Percentiles rank a stretch among this genome's conserved stretches.
Evolutionary conservation across 192 early-diverging fungal species (phyloP).

Genomic region (Gryganskiella cystojenkinii): DNA sequence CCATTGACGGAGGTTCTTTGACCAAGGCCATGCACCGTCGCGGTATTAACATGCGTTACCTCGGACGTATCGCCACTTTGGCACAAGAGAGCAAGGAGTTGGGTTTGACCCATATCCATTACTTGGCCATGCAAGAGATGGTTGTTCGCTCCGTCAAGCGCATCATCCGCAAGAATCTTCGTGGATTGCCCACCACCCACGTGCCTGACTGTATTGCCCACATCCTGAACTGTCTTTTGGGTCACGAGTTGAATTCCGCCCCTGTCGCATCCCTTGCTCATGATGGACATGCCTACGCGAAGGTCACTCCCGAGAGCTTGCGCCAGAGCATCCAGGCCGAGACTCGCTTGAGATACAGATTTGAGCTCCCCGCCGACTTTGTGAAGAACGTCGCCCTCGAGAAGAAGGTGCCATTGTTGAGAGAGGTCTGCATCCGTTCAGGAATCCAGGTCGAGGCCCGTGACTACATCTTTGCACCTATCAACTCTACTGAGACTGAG

Average conservation of each 20-base stretch:
- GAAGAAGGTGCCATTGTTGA: conserved; percentile 75
- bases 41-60: conserved; percentile 98
- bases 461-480: conserved; percentile 73
- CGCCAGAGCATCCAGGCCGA: conserved; percentile 68
- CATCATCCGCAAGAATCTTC: conserved; percentile 78
- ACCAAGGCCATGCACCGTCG: conserved; percentile 88
- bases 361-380: conserved; percentile 67
- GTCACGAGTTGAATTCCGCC: conserved; percentile 64
- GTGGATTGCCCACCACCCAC: conserved; percentile 63
- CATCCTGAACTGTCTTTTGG: conserved; percentile 86
- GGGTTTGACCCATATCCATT: conserved; percentile 64
- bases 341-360: conserved; percentile 82
- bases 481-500: conserved; percentile 31
- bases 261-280: conserved; percentile 61
- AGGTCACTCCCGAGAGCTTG: conserved; percentile 73
- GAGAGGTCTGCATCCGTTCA: conserved; percentile 84
- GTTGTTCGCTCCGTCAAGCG: conserved; percentile 86
- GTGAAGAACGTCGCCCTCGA: conserved; percentile 53
- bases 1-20: conserved; percentile 83
- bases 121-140: conserved; percentile 89
- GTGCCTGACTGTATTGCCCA: conserved; percentile 77
- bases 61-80: conserved; percentile 78
- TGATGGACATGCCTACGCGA: conserved; percentile 58
- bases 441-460: conserved; percentile 88
- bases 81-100: conserved; percentile 70